A percentile compares a stretch with the other conserved stretches of the same genome.
phyloP scores from a whole-genome alignment of 176 grass and related monocot genomes.

The Calamus simplicifolius region DNA sequence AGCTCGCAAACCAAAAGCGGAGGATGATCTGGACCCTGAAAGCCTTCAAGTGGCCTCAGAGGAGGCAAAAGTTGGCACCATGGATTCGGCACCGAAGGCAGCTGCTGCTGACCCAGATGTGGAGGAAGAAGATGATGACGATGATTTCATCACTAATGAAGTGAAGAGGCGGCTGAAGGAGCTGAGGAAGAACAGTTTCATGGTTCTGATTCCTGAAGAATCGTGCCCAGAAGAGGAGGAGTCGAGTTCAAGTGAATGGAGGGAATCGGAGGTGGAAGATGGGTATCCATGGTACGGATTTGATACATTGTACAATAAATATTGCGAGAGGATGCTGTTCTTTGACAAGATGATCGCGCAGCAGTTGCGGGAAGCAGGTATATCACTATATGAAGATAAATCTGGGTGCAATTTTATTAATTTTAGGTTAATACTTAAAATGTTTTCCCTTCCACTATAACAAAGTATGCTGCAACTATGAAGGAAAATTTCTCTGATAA shows the following conservation, averaged over 20 bases:
- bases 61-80: slow-evolving; percentile 12
- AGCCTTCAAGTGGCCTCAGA: slow-evolving; percentile 4
- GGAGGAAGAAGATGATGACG: slow-evolving; percentile 40
- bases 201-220: slow-evolving; percentile 89
- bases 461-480: no score
- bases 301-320: slow-evolving; percentile 66
- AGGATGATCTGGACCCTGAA: slow-evolving; percentile 14
- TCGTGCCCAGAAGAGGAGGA: slow-evolving; percentile 46
- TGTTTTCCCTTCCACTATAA: no score
- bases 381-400: background rate
- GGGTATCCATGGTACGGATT: slow-evolving; percentile 54
- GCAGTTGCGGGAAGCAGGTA: slow-evolving; percentile 64
- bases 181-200: slow-evolving; percentile 79
- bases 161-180: slow-evolving; percentile 94
- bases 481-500: no score
- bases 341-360: slow-evolving; percentile 65
- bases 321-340: slow-evolving; percentile 70
- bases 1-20: slow-evolving; percentile 22
- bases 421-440: background rate
- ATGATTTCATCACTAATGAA: slow-evolving; percentile 77
- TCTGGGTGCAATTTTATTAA: background rate
- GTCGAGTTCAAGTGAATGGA: slow-evolving; percentile 56
- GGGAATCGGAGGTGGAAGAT: slow-evolving; percentile 20
- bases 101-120: background rate
- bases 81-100: slow-evolving; percentile 21